A percentile compares a stretch with the other conserved stretches of the same genome.
Evolutionary conservation across 176 grass and related monocot species (phyloP).

Genomic region (Chrysopogon serrulatus): DNA sequence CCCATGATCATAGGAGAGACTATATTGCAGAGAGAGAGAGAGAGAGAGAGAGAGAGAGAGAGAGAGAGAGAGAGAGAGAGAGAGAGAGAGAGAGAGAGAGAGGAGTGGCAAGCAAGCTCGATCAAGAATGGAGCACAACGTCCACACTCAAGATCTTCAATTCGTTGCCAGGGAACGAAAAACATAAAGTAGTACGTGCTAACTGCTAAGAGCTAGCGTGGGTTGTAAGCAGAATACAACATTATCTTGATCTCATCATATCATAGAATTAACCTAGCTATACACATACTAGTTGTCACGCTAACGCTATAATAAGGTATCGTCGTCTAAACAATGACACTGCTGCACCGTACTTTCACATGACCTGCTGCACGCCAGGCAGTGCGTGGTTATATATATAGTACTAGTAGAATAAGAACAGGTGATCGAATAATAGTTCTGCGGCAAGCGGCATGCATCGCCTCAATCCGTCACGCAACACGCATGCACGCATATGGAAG

Average conservation of each 20-base stretch:
- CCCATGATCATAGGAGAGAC: constrained; percentile 18
- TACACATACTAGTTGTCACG: not conserved
- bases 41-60: too few species aligned
- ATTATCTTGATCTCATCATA: not conserved
- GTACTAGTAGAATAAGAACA: not conserved
- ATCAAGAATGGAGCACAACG: not conserved
- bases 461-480: constrained; percentile 2
- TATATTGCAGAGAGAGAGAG: not conserved
- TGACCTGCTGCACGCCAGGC: not conserved
- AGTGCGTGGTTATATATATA: not conserved
- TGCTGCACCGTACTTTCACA: not conserved
- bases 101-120: not conserved
- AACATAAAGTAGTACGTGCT: too few species aligned
- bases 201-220: too few species aligned
- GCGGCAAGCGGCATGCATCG: not conserved
- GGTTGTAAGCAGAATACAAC: not conserved
- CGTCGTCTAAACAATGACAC: not conserved
- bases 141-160: not conserved
- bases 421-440: not conserved
- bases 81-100: too few species aligned
- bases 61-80: too few species aligned
- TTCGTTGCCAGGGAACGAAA: not conserved
- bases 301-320: too few species aligned
- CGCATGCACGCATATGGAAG: constrained; percentile 5
- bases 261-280: not conserved